Evolutionary conservation across 1,284 basidiomycete species (phyloP), one percentile per base, ranked within the genome.

Genomic region (Pseudomicrostroma phylloplanum): DNA sequence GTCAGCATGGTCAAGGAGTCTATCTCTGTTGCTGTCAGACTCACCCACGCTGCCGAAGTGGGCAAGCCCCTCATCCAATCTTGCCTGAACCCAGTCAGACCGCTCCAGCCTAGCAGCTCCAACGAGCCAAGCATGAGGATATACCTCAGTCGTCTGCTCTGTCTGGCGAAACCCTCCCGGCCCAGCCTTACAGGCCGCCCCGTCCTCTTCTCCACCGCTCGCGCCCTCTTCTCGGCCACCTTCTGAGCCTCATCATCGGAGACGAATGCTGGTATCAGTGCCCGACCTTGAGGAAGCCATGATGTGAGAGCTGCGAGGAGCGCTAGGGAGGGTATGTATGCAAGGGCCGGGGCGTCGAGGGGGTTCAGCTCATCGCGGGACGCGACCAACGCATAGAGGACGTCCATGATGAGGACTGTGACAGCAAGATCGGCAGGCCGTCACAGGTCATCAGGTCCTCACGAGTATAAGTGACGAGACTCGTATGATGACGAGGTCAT

Each of bases 81-180:
- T 1, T 19, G 19, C 2, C 21, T 49, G 36, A 4, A 55, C 19
- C 30, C 57, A 19, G 40, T 19, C 12, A 58, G 6, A 6, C 7
- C 11, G n/a, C 40, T 58, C 57, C 57, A 58, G 39, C 46, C 57
- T 49, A 43, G 6, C n/a, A 43, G 17, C 51, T 58, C 40, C 19
- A 36, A 4, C 19, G 56, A 21, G 11, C 21, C 26, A 17, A 58
- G 19, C 21, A 36, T 6, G 23, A 40, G 23, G 11, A 58, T 55
- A 3, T 19, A 39, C 17, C 19, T 19, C 15, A 21, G 55, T 19
- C 57, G 8, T 25, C 23, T 58, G 26, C 36, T 42, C 57, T 58
- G 57, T 43, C 46, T 58, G 30, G 19, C 11, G 23, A 58, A 58
- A 15, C 57, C 57, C 23, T 21, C 57, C 15, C 26, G 11, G 57